Base-by-base conservation (phyloP, 352 stramenopile genomes). In the Phytophthora capsici region DNA sequence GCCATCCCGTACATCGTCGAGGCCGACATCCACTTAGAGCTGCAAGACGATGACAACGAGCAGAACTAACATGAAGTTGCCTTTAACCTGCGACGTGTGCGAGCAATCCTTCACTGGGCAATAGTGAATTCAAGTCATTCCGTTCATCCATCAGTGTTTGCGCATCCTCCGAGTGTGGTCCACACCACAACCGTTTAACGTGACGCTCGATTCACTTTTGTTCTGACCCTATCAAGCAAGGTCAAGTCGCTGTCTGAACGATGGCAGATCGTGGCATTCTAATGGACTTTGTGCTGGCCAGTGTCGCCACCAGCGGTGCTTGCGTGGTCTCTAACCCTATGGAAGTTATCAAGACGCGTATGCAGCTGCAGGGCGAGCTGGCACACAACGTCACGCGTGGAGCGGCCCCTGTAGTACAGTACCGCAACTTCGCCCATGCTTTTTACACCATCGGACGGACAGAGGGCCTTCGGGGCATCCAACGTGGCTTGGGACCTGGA, bases 311-410 rank as follows among this genome's bases (percentile, higher is more conserved):
- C 5, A 84, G 82, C 63, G 71, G 76, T 38, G 86, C 88, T 7
- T 90, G 77, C 34, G 63, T 96, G 19, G 73, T 91, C 36, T 96
- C 88, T 34, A 96, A 96, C 61, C 88, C 88, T n/a, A 95, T 96
- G 86, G 88, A 96, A 66, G 86, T 95, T 41, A 80, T 96, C 61
- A 96, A 96, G 82, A 96, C 88, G 54, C 88, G 88, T 60, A 94
- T 96, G 88, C 88, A 96, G 73, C 67, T 96, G 34, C 88, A 96
- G 71, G 88, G 86, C 16, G 88, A 96, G 58, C 76, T 96, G 23
- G 78, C 85, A 16, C 75, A 78, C 52, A 82, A 78, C 32, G 71
- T 80, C 8, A 78, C 71, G 30, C 53, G 54, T 2, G 62, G 71
- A 9, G 43, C 62, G 16, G 63, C 67, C 12, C 77, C 76, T 2